Base-by-base conservation (phyloP, 768 basidiomycete genomes). In the Suillus lakei region DNA sequence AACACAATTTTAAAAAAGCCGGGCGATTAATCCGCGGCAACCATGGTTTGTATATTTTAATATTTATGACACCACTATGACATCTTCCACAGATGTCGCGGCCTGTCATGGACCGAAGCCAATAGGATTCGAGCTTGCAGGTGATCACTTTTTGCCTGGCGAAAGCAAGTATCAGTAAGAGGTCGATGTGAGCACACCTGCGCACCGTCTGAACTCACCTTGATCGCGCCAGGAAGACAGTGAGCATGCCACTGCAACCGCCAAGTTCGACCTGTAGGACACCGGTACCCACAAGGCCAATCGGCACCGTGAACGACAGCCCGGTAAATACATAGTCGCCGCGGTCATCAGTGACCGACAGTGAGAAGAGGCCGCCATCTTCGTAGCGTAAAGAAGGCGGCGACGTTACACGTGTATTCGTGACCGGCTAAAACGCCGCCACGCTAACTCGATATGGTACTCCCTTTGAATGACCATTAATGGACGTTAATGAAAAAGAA, bases 391-490 rank as follows among this genome's bases (percentile, higher is more conserved):
- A 39, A 39, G 26, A 26, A 18, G 56, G 56, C 56, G 56, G 38
- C 26, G 56, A 59, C 26, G 56, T 59, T 59, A 59, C 56, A 59
- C 56, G 38, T 59, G 56, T 59, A 39, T 59, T 59, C 38, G 26
- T 39, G 56, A 28, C 16, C 38, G 38, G 56, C 26, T 26, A 39
- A 9, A 39, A 26, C 26, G 18, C 23, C 56, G 23, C 38, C 38
- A 18, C 16, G 18, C 38, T 59, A 59, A 39, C 56, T 39, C 5
- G 38, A 28, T 59, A 59, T 59, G 26, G 56, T 21, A 16, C 9
- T 59, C 56, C 56, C 56, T 12, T 59, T 59, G 18, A 58, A 28
- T 21, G 10, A 10, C 56, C 38, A 39, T 59, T 39, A 26, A 59
- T 21, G 30, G 51, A 53, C 18, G 30, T 30, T 26, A 21, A 30